Conservation (phyloP, 1,284 basidiomycete genomes). For the Boletus calvinii region DNA sequence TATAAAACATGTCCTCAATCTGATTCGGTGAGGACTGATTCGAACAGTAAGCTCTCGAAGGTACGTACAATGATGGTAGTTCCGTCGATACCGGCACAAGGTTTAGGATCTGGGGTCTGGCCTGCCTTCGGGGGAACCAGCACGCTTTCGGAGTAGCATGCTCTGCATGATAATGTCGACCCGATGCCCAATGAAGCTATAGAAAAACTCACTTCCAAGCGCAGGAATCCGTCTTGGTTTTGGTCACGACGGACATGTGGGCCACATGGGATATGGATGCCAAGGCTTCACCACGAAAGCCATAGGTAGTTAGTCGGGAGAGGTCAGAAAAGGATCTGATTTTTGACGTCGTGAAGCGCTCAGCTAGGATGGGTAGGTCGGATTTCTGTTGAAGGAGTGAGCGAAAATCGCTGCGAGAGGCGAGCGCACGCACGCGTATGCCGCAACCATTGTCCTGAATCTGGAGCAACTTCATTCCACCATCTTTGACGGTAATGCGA, state of each 20-base stretch:
- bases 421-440: slow-evolving; percentile 60
- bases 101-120: slow-evolving; percentile 72
- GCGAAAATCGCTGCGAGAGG: background rate
- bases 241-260: slow-evolving; percentile 86
- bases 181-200: background rate
- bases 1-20: slow-evolving; percentile 97
- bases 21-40: slow-evolving; percentile 32
- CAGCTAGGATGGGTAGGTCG: slow-evolving; percentile 90
- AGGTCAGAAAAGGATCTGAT: slow-evolving; percentile 87
- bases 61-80: slow-evolving; percentile 79
- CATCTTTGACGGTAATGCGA: slow-evolving; percentile 89
- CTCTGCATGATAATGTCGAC: slow-evolving; percentile 47
- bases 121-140: slow-evolving; percentile 71
- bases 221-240: slow-evolving; percentile 76
- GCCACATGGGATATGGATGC: slow-evolving; percentile 97
- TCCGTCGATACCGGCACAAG: slow-evolving; percentile 93
- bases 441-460: slow-evolving; percentile 97
- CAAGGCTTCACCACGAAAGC: slow-evolving; percentile 96
- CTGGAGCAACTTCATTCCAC: slow-evolving; percentile 92
- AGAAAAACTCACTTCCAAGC: slow-evolving; percentile 80
- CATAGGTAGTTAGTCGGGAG: slow-evolving; percentile 86
- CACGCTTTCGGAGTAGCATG: slow-evolving; percentile 74
- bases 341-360: slow-evolving; percentile 96
- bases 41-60: background rate
- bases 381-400: slow-evolving; percentile 41